These are phyloP conservation scores for Meyerozyma athensensis DNA, from an alignment of 1,139 yeast species.

Conservation along the genomic window DNA sequence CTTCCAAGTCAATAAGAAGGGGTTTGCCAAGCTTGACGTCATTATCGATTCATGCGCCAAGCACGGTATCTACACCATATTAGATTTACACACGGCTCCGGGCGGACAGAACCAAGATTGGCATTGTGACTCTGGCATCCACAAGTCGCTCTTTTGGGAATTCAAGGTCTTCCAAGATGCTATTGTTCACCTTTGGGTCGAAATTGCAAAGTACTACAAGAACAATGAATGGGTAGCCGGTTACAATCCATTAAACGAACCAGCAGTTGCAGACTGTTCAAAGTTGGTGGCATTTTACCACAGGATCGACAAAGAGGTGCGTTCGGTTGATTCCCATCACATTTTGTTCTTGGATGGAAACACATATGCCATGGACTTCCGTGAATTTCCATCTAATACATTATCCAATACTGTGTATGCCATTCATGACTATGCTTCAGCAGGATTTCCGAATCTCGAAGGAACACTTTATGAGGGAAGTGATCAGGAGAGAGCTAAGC, in stretches of 20 bases:
- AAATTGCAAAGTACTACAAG: conserved; percentile 36
- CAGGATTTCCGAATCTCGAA: conserved; percentile 37
- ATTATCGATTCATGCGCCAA: conserved; percentile 34
- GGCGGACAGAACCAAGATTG: conserved; percentile 50
- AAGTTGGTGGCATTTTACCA: conserved; percentile 33
- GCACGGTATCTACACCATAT: conserved; percentile 36
- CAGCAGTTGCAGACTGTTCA: conserved; percentile 35
- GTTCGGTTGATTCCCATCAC: conserved; percentile 40
- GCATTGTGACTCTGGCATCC: conserved; percentile 42
- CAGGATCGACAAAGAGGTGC: conserved; percentile 28
- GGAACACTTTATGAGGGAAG: conserved; percentile 28
- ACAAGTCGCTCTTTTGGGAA: conserved; percentile 42
- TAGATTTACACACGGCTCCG: conserved; percentile 43
- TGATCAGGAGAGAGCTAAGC: conserved; percentile 24
- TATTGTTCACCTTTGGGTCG: conserved; percentile 36
- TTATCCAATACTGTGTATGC: conserved; percentile 40
- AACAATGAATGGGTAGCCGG: conserved; percentile 45
- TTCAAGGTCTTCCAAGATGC: conserved; percentile 42
- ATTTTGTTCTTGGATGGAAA: conserved; percentile 43
- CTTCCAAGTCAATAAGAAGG: conserved; percentile 31
- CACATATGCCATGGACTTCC: conserved; percentile 45
- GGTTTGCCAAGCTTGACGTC: conserved; percentile 37
- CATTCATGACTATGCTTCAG: conserved; percentile 40
- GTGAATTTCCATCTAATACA: conserved; percentile 31
- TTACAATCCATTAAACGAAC: conserved; percentile 46